These are phyloP conservation scores for Oropetium thomaeum DNA, from an alignment of 176 grass and related monocot genomes.

Conservation along the genomic window DNA sequence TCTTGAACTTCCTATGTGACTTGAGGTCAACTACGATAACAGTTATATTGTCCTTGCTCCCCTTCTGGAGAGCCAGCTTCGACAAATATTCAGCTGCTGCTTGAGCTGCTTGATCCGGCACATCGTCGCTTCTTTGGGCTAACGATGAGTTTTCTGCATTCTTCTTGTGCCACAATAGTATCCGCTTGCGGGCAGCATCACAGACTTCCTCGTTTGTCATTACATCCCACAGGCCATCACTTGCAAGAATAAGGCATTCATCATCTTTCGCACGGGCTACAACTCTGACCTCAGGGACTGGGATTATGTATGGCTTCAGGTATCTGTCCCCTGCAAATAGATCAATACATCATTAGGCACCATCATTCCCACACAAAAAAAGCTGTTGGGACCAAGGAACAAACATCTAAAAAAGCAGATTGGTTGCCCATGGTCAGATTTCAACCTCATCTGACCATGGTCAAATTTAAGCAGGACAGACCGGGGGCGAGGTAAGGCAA, in stretches of 20 bases:
- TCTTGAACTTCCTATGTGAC: conserved; percentile 73
- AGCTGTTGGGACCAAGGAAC: neutral
- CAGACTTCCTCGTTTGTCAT: conserved; percentile 84
- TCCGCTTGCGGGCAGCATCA: conserved; percentile 63
- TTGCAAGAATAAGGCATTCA: conserved; percentile 82
- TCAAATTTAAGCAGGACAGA: neutral
- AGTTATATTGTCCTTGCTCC: conserved; percentile 87
- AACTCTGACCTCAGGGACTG: conserved; percentile 69
- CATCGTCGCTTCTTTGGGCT: conserved; percentile 30
- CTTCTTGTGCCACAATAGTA: conserved; percentile 81
- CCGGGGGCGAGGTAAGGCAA: neutral
- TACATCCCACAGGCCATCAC: conserved; percentile 88
- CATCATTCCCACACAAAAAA: neutral
- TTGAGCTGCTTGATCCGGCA: conserved; percentile 50
- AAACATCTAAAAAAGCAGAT: neutral
- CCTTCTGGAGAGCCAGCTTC: conserved; percentile 69
- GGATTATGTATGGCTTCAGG: conserved; percentile 85
- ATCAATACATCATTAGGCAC: neutral
- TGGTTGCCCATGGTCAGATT: neutral
- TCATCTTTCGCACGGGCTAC: conserved; percentile 67
- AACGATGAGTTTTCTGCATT: conserved; percentile 26
- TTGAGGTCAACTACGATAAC: conserved; percentile 77
- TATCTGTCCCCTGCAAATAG: conserved; percentile 61
- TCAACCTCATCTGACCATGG: neutral
- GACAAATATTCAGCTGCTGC: conserved; percentile 69